Conservation (phyloP, 1,139 yeast species). For the Saccharomycopsis hybrid region DNA sequence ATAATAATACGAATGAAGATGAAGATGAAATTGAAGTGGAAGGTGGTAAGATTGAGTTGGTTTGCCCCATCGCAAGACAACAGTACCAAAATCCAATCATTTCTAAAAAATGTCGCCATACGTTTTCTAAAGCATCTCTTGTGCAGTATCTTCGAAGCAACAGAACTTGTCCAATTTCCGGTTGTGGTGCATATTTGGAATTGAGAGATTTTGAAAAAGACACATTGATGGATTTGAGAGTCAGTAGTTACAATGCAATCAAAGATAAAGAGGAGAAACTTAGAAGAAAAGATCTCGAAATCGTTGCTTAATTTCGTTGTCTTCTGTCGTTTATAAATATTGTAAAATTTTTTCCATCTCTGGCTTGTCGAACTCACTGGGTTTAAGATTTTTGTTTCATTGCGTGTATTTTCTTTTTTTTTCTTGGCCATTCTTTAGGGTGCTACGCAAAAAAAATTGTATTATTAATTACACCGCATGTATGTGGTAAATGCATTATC, state of each 20-base stretch:
- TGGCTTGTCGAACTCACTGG: too few relatives aligned
- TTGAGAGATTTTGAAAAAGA: slow-evolving; percentile 36
- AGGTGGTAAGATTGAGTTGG: slow-evolving; percentile 61
- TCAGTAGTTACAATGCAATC: slow-evolving; percentile 32
- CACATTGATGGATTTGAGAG: slow-evolving; percentile 43
- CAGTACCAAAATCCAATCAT: slow-evolving; percentile 47
- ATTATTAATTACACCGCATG: too few relatives aligned
- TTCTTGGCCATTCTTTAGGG: too few relatives aligned
- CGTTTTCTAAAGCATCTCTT: slow-evolving; percentile 47
- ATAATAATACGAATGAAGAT: slow-evolving; percentile 32
- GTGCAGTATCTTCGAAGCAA: slow-evolving; percentile 27
- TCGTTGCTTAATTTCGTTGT: slow-evolving; percentile 13
- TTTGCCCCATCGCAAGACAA: slow-evolving; percentile 57
- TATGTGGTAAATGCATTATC: too few relatives aligned
- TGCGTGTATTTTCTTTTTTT: too few relatives aligned
- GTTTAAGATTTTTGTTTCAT: too few relatives aligned
- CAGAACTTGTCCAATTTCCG: slow-evolving; percentile 19
- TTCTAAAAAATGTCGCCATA: slow-evolving; percentile 52
- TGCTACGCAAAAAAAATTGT: too few relatives aligned
- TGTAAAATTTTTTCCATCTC: too few relatives aligned
- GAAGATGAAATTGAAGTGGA: slow-evolving; percentile 56
- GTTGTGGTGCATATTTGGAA: slow-evolving; percentile 17
- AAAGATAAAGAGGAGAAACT: slow-evolving; percentile 20
- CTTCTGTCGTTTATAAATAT: too few relatives aligned
- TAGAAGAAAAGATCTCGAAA: slow-evolving; percentile 18